Evolutionary conservation across 441 rosid genomes (phyloP).

Genomic region (Sinapis alba): DNA sequence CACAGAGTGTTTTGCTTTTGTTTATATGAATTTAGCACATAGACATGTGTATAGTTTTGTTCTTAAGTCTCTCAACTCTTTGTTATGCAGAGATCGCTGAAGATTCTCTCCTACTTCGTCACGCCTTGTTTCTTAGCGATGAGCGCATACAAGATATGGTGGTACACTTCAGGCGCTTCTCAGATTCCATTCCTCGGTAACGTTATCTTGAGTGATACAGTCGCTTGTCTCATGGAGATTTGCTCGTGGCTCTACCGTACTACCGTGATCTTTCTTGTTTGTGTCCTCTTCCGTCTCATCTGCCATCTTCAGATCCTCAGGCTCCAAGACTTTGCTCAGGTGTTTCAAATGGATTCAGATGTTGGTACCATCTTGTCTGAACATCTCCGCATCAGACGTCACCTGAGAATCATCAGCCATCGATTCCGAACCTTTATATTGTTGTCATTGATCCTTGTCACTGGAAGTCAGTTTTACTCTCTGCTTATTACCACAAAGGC

Average conservation of each 20-base stretch:
- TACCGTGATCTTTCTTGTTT: background rate
- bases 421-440: background rate
- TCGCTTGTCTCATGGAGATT: background rate
- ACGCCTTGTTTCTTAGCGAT: slow-evolving; percentile 67
- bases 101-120: slow-evolving; percentile 68
- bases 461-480: slow-evolving; percentile 4
- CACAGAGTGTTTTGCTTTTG: background rate
- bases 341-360: background rate
- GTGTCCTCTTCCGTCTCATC: slow-evolving; percentile 6
- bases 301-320: background rate
- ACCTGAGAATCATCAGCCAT: slow-evolving; percentile 2
- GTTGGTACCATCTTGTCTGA: background rate
- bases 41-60: background rate
- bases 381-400: slow-evolving; percentile 2
- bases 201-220: background rate
- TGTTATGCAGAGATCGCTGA: slow-evolving; percentile 73
- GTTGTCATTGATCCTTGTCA: background rate
- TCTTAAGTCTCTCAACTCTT: background rate
- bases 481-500: background rate
- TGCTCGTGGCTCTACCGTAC: background rate
- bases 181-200: background rate
- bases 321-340: slow-evolving; percentile 5
- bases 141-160: background rate
- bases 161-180: background rate
- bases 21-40: background rate